Base-by-base conservation (phyloP, 805 yeast species). In the Torulaspora indica region DNA sequence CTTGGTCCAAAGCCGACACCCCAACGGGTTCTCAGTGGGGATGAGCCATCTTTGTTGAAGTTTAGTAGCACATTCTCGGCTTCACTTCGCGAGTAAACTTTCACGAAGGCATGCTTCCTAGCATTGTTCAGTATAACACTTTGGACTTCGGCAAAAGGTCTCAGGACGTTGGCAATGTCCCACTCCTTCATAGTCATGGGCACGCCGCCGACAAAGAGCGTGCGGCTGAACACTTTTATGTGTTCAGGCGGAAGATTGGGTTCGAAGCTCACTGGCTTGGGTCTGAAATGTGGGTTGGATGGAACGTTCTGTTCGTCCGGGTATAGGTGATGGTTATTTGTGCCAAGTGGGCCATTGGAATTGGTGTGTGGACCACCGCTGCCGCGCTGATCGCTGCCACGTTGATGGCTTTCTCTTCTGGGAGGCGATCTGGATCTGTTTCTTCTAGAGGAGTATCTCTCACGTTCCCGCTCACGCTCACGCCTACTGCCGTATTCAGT, bases 1-100 rank as follows among this genome's bases (percentile, higher is more conserved):
- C 98, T 80, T 43, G 98, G 98, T 4, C 98, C 98, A 60, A 85
- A 93, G 1, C 98, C 98, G 50, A 93, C 98, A 54, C 98, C 98
- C 98, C 98, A 93, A 62, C 96, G 77, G 4, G 95, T 86, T 67
- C 98, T 78, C 54, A 93, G 71, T 63, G 54, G 78, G 70, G 61
- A 68, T 8, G 77, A 65, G 32, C 84, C 82, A 49, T 81, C 82
- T 54, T 81, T 79, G 58, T 79, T 79, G 69, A 90, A 88, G 33
- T 80, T 77, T 32, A 76, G 72, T 46, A 88, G 75, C 10, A 89
- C 89, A 48, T 73, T 77, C 63, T 86, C 96, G 24, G 98, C 98
- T 66, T 91, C 98, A 29, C 73, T 75, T 67, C 98, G 78, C 17
- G 95, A 86, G 63, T 85, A 88, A 20, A 90, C 95, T 68, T 93